Conservation (phyloP, 495 filamentous ascomycete species). For the Hypomontagnella submonticulosa region DNA sequence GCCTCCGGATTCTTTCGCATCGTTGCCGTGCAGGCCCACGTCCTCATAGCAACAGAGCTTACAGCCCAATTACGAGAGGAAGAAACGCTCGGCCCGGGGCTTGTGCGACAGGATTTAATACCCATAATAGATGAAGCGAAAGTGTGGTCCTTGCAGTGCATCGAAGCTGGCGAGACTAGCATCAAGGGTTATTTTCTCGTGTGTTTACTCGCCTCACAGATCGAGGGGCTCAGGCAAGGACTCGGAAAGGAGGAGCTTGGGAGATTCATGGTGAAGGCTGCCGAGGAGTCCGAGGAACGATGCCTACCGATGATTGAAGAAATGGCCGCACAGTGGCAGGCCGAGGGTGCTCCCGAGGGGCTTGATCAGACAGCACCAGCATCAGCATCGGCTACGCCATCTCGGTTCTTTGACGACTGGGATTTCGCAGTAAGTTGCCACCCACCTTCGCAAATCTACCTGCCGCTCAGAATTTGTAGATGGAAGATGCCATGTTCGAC, state of each 20-base stretch:
- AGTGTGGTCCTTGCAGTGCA: constrained; percentile 54
- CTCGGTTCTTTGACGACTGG: constrained; percentile 36
- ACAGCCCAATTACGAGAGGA: constrained; percentile 60
- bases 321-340: constrained; percentile 32
- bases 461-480: constrained; percentile 23
- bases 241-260: constrained; percentile 45
- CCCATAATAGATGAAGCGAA: constrained; percentile 60
- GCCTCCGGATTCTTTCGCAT: constrained; percentile 62
- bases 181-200: constrained; percentile 64
- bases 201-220: constrained; percentile 56
- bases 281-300: constrained; percentile 39
- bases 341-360: constrained; percentile 18
- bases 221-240: constrained; percentile 53
- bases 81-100: constrained; percentile 55
- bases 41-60: constrained; percentile 62
- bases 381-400: constrained; percentile 10
- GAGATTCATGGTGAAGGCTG: constrained; percentile 36
- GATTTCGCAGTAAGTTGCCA: constrained; percentile 33
- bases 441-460: not conserved
- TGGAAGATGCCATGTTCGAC: constrained; percentile 29
- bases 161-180: constrained; percentile 66
- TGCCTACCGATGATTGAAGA: constrained; percentile 58
- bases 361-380: constrained; percentile 14
- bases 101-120: constrained; percentile 59
- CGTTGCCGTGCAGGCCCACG: constrained; percentile 54